phyloP scores from a whole-genome alignment of 495 filamentous ascomycete genomes.

The Hypoxylon subgilvum region DNA sequence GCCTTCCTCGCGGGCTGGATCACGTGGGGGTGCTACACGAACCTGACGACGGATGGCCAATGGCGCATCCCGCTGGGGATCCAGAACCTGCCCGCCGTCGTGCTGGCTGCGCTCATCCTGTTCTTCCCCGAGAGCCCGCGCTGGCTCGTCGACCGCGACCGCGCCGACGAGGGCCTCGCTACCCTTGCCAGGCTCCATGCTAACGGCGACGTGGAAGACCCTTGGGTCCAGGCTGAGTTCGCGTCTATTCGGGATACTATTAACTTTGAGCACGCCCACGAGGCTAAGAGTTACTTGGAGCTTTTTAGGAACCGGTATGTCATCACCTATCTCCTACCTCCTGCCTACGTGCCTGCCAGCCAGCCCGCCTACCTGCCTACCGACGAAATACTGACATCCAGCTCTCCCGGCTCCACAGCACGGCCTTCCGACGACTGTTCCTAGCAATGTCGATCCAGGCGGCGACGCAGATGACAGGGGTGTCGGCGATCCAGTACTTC shows the following conservation, averaged over 20 bases:
- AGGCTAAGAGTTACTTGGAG: slow-evolving; percentile 71
- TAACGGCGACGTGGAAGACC: slow-evolving; percentile 61
- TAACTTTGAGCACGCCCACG: slow-evolving; percentile 62
- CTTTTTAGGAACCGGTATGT: slow-evolving; percentile 61
- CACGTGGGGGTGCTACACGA: slow-evolving; percentile 47
- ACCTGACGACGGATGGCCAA: slow-evolving; percentile 47
- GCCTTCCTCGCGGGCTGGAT: slow-evolving; percentile 55
- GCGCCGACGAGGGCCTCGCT: slow-evolving; percentile 57
- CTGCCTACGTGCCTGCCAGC: too few species aligned
- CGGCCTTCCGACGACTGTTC: slow-evolving; percentile 72
- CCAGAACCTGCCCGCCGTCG: slow-evolving; percentile 62
- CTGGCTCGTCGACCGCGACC: slow-evolving; percentile 66
- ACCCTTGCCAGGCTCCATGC: slow-evolving; percentile 66
- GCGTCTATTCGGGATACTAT: slow-evolving; percentile 71
- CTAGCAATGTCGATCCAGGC: slow-evolving; percentile 71
- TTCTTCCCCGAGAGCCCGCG: slow-evolving; percentile 64
- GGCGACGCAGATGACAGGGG: slow-evolving; percentile 74
- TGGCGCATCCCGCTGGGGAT: slow-evolving; percentile 64
- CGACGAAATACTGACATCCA: too few species aligned
- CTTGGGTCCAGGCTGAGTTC: slow-evolving; percentile 69
- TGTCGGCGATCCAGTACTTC: slow-evolving; percentile 77
- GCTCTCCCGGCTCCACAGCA: slow-evolving; percentile 47
- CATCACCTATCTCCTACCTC: not conserved
- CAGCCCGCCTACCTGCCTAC: too few species aligned
- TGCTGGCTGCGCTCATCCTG: slow-evolving; percentile 61